A percentile compares a stretch with the other conserved stretches of the same genome.
Conservation (phyloP, 352 stramenopile genomes). For the Aphanomyces euteiches region DNA sequence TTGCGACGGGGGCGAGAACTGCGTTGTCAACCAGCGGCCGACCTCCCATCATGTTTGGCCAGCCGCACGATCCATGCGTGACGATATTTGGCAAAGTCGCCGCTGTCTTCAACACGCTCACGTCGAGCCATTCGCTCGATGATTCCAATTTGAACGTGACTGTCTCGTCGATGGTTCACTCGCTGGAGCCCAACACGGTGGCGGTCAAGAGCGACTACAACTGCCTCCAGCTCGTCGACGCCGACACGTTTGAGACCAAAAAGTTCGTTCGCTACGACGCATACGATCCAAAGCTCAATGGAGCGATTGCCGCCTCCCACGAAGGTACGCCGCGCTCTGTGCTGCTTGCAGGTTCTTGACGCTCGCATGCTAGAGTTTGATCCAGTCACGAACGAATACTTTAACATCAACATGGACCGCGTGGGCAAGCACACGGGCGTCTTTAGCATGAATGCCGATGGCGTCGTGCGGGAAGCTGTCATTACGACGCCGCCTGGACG, state of each 20-base stretch:
- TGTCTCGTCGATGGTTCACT: background rate
- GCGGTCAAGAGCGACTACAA: constrained; percentile 19
- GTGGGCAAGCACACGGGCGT: constrained; percentile 15
- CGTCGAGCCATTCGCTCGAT: background rate
- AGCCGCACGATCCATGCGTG: constrained; percentile 5
- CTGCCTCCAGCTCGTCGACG: constrained; percentile 4
- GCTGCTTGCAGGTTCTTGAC: background rate
- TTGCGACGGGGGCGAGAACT: background rate
- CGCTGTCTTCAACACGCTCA: background rate
- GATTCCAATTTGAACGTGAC: constrained; percentile 1
- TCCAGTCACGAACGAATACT: background rate
- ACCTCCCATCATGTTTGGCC: constrained; percentile 2
- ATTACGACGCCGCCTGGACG: background rate
- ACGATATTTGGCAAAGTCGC: constrained; percentile 20
- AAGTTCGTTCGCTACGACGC: background rate
- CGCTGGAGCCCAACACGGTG: constrained; percentile 7
- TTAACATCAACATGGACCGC: constrained; percentile 13
- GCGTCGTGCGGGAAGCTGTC: background rate
- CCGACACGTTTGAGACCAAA: constrained; percentile 16
- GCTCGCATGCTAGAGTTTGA: background rate
- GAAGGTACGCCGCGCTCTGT: background rate
- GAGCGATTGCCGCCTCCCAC: background rate
- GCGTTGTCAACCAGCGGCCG: background rate
- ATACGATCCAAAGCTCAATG: background rate
- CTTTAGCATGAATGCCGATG: constrained; percentile 5